Conservation (phyloP, 73 alveolate species). For the Paramecium pentaurelia region DNA sequence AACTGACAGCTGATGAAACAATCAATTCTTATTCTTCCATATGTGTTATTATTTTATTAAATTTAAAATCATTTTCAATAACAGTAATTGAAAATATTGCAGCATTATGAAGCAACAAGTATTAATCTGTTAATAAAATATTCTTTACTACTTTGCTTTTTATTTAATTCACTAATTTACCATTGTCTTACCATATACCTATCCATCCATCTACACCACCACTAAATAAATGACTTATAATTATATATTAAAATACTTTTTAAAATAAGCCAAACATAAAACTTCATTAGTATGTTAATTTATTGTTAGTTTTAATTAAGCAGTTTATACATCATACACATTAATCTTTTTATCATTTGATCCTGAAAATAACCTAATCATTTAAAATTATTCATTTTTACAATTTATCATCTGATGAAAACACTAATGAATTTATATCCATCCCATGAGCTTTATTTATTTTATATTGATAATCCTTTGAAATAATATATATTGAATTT, state of each 20-base stretch:
- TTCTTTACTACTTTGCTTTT: conserved; percentile 12
- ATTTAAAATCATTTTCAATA: not conserved
- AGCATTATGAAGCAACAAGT: not conserved
- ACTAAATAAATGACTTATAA: not conserved
- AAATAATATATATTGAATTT: not conserved
- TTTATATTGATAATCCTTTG: not conserved
- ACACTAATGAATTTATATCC: not conserved
- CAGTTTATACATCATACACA: not conserved
- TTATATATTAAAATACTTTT: not conserved
- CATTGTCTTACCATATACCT: not conserved
- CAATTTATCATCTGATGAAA: conserved; percentile 3
- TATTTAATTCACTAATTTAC: not conserved
- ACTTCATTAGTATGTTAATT: not conserved
- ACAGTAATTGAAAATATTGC: not conserved
- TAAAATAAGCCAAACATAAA: not conserved
- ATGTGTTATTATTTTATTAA: not conserved
- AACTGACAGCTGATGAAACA: not conserved
- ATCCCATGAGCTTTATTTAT: not conserved
- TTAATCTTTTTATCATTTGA: conserved; percentile 24
- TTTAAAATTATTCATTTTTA: not conserved
- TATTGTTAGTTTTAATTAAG: not conserved
- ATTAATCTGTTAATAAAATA: not conserved
- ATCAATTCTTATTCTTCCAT: conserved; percentile 1
- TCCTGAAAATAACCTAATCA: conserved; percentile 2
- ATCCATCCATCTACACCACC: conserved; percentile 36